Evolutionary conservation across 371 early-diverging fungal genomes (phyloP).

Genomic region (Mortierella sp.): DNA sequence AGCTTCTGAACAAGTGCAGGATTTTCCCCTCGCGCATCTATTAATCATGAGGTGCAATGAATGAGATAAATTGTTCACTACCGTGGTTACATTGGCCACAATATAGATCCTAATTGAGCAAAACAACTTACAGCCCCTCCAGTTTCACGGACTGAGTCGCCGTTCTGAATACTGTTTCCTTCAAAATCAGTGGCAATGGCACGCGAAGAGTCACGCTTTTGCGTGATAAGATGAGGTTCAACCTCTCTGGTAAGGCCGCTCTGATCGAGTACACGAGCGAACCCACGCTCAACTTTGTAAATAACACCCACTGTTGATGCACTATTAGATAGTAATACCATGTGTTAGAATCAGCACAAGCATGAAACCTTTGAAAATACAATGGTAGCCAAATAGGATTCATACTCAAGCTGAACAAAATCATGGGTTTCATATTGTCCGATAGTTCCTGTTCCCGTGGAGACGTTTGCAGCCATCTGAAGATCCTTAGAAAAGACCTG

Average conservation of each 20-base stretch:
- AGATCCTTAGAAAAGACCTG: slow-evolving; percentile 93
- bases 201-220: slow-evolving; percentile 73
- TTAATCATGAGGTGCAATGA: background rate
- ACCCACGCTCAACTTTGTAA: slow-evolving; percentile 83
- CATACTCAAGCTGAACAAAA: slow-evolving; percentile 86
- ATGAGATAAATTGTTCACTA: no score
- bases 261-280: slow-evolving; percentile 84
- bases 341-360: background rate
- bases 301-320: slow-evolving; percentile 86
- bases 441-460: slow-evolving; percentile 52
- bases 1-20: slow-evolving; percentile 56
- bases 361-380: background rate
- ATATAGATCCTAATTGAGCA: background rate
- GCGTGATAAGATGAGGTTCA: slow-evolving; percentile 76
- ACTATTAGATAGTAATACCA: slow-evolving; percentile 48
- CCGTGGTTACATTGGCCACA: no score
- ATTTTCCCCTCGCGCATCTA: slow-evolving; percentile 61
- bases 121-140: slow-evolving; percentile 59
- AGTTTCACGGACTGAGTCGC: slow-evolving; percentile 84
- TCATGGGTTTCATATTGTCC: slow-evolving; percentile 87
- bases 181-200: slow-evolving; percentile 85
- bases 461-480: slow-evolving; percentile 75
- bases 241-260: slow-evolving; percentile 78
- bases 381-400: background rate
- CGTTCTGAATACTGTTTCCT: slow-evolving; percentile 81